phyloP scores from a whole-genome alignment of 2,329 filamentous ascomycete species.

The Botrytis deweyae region DNA sequence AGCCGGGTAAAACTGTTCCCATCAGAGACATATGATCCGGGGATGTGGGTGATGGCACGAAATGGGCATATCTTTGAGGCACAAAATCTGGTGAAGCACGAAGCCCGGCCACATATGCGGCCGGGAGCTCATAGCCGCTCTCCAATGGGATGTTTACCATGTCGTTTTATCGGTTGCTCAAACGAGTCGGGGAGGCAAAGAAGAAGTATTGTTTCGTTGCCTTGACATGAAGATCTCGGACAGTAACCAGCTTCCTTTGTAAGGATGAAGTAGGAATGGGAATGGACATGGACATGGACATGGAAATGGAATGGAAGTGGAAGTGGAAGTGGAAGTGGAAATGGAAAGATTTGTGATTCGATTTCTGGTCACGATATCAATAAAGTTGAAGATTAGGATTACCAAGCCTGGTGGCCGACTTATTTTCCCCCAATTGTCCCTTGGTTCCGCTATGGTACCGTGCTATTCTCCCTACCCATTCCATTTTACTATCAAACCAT shows the following conservation, averaged over 20 bases:
- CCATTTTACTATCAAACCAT: not conserved
- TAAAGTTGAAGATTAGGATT: not conserved
- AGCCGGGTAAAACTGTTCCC: conserved; percentile 14
- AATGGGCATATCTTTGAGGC: conserved; percentile 19
- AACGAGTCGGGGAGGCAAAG: not conserved
- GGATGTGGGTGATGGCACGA: conserved; percentile 7
- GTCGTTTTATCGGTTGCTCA: conserved; percentile 12
- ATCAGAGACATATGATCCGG: conserved; percentile 20
- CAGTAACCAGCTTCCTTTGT: not conserved
- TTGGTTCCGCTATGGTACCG: not conserved
- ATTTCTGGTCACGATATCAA: conserved; percentile 4
- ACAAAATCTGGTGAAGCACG: conserved; percentile 14
- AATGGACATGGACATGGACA: not conserved
- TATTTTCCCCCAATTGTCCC: not conserved
- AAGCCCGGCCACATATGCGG: conserved; percentile 17
- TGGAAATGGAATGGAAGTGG: not conserved
- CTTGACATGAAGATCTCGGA: conserved; percentile 18
- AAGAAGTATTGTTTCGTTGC: not conserved
- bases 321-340: not conserved
- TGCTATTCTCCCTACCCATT: not conserved
- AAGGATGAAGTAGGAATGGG: not conserved
- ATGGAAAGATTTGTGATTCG: conserved; percentile 9
- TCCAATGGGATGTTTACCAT: conserved; percentile 21
- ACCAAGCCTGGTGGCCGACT: not conserved
- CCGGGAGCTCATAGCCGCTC: conserved; percentile 12